A percentile compares a stretch with the other conserved stretches of the same genome.
Conservation (phyloP, 306 rosid species). For the Corylus americana region DNA sequence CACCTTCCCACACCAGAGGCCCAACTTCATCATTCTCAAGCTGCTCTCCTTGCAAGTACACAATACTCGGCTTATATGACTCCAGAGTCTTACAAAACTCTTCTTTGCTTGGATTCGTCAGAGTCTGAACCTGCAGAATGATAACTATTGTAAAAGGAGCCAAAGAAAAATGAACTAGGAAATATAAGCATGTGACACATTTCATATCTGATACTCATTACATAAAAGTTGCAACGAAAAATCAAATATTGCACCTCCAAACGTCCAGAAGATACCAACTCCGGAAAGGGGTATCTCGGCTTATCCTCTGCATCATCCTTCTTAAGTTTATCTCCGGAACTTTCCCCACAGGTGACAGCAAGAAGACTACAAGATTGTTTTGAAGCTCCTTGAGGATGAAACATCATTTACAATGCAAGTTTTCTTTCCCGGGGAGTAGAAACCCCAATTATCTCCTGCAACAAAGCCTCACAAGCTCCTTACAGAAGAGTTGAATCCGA, state of each 20-base stretch:
- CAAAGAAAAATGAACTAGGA: background rate
- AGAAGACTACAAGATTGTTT: conserved; percentile 79
- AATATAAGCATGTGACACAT: background rate
- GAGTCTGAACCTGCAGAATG: conserved; percentile 72
- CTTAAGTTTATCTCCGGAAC: conserved; percentile 36
- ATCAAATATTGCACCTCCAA: conserved; percentile 67
- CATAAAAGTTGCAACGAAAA: conserved; percentile 8
- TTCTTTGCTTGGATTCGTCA: conserved; percentile 71
- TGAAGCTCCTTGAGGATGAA: conserved; percentile 69
- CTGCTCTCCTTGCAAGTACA: conserved; percentile 87
- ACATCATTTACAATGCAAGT: conserved; percentile 48
- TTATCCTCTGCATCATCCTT: conserved; percentile 41
- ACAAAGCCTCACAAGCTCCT: conserved; percentile 30
- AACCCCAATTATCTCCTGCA: background rate
- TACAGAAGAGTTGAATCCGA: conserved; percentile 27
- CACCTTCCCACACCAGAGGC: conserved; percentile 72
- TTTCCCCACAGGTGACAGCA: conserved; percentile 63
- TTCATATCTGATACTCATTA: background rate
- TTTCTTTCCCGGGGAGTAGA: background rate
- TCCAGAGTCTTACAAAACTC: conserved; percentile 66
- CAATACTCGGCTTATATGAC: conserved; percentile 71
- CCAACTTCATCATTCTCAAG: conserved; percentile 74
- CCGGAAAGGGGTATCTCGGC: conserved; percentile 66
- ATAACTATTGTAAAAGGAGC: conserved; percentile 1
- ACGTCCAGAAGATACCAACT: conserved; percentile 75